Evolutionary conservation across 805 yeast species (phyloP), one percentile per base, ranked within the genome.

Genomic region (Lipomyces yamadae): DNA sequence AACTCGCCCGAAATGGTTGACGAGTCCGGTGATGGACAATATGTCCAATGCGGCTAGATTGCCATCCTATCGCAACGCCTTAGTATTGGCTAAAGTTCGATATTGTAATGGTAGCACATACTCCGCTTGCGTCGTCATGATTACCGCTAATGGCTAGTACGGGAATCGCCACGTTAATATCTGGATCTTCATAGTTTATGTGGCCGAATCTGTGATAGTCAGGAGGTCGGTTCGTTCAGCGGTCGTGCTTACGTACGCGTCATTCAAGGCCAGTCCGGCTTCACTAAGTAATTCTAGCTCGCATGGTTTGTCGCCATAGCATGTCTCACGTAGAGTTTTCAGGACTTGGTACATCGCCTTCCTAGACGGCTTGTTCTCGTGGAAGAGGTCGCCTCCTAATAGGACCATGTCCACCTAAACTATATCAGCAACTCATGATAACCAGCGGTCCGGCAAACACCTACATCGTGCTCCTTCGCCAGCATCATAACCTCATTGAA

Each of bases 61-160:
- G 2, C 76, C 76, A 2, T 73, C 72, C 72, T 68, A 29, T 18
- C 55, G n/a, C 24, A 11, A 35, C 34, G 24, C 11, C 15, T 15
- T 50, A 33, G 13, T 56, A 18, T 11, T 58, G 60, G 18, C 63
- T n/a, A 29, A 55, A 37, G n/a, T 37, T 42, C 24, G n/a, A n/a
- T 39, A 24, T 10, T 8, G n/a, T 8, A 58, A 53, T 3, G 4
- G 10, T 7, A 32, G 32, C 5, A 30, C 89, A 88, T 62, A 87
- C 90, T 0, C 98, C 98, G 0, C 97, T 90, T 2, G 97, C 91
- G 78, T 95, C 98, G 77, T 95, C 99, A 76, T 95, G 99, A 74
- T 95, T 95, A 2, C 99, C 99, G 57, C 94, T 87, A 3, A 95
- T 94, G 5, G 93, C 94, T 81, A 95, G 92, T 7, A 95, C 84